These are phyloP conservation scores for Daldinia caldariorum DNA, from an alignment of 495 filamentous ascomycete species.

Conservation along the genomic window DNA sequence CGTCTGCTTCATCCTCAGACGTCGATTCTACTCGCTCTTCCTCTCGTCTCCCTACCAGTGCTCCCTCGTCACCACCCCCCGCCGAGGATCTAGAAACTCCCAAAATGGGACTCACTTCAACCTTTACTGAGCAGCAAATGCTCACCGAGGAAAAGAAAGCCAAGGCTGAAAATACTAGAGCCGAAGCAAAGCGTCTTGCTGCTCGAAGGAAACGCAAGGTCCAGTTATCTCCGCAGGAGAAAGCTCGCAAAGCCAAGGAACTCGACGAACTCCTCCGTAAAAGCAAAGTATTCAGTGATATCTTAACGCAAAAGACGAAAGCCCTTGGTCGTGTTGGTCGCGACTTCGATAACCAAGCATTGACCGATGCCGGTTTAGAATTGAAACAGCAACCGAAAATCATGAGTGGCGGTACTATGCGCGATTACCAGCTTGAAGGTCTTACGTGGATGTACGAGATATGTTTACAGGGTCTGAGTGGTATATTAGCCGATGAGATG, in stretches of 20 bases:
- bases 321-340: slow-evolving; percentile 65
- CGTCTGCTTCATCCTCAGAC: slow-evolving; percentile 48
- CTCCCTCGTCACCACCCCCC: slow-evolving; percentile 56
- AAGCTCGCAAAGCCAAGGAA: slow-evolving; percentile 61
- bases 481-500: slow-evolving; percentile 98
- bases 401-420: slow-evolving; percentile 89
- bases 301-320: slow-evolving; percentile 64
- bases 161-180: slow-evolving; percentile 61
- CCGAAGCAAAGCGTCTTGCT: slow-evolving; percentile 56
- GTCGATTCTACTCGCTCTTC: slow-evolving; percentile 45
- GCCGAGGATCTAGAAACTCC: slow-evolving; percentile 23
- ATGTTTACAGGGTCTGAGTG: slow-evolving; percentile 83
- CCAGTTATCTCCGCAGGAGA: slow-evolving; percentile 61
- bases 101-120: slow-evolving; percentile 49
- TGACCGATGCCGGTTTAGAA: slow-evolving; percentile 80
- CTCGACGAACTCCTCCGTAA: slow-evolving; percentile 60
- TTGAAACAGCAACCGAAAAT: slow-evolving; percentile 86
- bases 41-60: slow-evolving; percentile 53
- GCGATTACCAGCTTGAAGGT: slow-evolving; percentile 92
- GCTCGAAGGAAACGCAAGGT: slow-evolving; percentile 57
- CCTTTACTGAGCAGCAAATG: slow-evolving; percentile 46
- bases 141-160: slow-evolving; percentile 56
- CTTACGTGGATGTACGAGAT: slow-evolving; percentile 94
- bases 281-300: slow-evolving; percentile 61
- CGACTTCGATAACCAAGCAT: slow-evolving; percentile 60